A percentile compares a stretch with the other conserved stretches of the same genome.
Conservation (phyloP, 2,329 filamentous ascomycete species). For the Pseudocercospora musae region DNA sequence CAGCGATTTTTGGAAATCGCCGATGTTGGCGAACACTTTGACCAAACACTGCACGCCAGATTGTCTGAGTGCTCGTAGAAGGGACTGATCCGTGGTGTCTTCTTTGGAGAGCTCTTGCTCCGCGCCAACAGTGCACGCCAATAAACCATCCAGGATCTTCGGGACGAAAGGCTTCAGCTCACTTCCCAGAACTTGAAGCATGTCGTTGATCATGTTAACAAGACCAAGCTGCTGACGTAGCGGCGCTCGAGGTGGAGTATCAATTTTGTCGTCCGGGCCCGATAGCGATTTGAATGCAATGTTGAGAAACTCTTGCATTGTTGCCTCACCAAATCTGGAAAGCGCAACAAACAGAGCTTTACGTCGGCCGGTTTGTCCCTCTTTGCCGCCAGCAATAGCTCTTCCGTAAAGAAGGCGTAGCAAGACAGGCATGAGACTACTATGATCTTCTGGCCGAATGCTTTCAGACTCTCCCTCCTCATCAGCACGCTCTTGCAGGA, state of each 20-base stretch:
- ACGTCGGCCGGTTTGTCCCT: conserved; percentile 76
- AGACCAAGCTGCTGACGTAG: conserved; percentile 82
- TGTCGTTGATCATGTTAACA: conserved; percentile 83
- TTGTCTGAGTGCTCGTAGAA: conserved; percentile 65
- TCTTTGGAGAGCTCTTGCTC: conserved; percentile 30
- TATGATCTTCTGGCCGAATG: conserved; percentile 69
- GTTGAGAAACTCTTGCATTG: conserved; percentile 76
- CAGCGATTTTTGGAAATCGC: conserved; percentile 65
- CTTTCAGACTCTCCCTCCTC: conserved; percentile 58
- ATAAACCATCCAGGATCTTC: conserved; percentile 68
- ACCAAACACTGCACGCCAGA: conserved; percentile 79
- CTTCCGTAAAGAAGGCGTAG: conserved; percentile 85
- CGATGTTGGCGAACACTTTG: conserved; percentile 70
- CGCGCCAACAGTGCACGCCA: conserved; percentile 67
- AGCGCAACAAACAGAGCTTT: conserved; percentile 72
- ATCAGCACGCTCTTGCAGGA: conserved; percentile 51
- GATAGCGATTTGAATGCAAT: conserved; percentile 53
- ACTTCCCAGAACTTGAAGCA: conserved; percentile 78
- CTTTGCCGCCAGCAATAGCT: conserved; percentile 74
- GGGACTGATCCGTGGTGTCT: conserved; percentile 45
- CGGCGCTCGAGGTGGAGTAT: conserved; percentile 9
- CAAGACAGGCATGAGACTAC: conserved; percentile 76
- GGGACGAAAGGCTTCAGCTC: conserved; percentile 66
- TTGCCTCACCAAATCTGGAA: conserved; percentile 68
- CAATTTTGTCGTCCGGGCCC: not conserved